Evolutionary conservation across 2,329 filamentous ascomycete genomes (phyloP).

Genomic region (Ophiostoma perfectum): DNA sequence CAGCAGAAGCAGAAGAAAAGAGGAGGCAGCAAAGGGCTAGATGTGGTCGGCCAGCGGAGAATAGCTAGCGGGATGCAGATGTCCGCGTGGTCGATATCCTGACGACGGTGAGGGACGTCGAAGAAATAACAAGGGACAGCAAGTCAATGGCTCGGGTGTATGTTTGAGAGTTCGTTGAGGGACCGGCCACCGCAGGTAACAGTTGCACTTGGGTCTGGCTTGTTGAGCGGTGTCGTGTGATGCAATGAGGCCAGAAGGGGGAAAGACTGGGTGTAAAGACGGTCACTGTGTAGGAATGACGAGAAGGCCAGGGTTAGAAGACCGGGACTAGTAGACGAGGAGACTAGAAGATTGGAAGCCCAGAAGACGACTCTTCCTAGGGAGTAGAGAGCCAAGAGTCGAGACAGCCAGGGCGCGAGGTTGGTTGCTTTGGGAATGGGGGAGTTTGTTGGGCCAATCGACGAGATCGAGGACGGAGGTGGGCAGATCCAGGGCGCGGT

Average conservation of each 20-base stretch:
- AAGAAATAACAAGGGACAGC: not conserved
- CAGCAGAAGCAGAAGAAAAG: not conserved
- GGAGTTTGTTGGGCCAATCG: not conserved
- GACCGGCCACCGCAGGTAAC: not conserved
- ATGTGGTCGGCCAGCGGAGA: not conserved
- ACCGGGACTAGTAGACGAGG: no score
- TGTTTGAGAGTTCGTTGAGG: not conserved
- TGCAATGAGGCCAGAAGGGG: not conserved
- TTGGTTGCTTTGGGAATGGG: not conserved
- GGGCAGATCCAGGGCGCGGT: not conserved
- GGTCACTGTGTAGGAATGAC: no score
- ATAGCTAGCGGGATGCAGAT: slow-evolving; percentile 4
- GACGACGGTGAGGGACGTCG: no score
- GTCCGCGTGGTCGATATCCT: slow-evolving; percentile 2
- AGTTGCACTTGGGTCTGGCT: not conserved
- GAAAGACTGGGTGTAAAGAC: no score
- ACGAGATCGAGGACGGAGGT: not conserved
- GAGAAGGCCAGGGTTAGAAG: no score
- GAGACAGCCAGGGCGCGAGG: not conserved
- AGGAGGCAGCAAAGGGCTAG: not conserved
- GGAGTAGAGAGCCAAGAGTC: not conserved
- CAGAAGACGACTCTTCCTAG: not conserved
- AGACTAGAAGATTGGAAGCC: no score
- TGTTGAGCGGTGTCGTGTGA: not conserved
- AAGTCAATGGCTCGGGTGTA: not conserved